Evolutionary conservation across 805 yeast species (phyloP), one percentile per base, ranked within the genome.

Genomic region (Cyberlindnera bimundalis): DNA sequence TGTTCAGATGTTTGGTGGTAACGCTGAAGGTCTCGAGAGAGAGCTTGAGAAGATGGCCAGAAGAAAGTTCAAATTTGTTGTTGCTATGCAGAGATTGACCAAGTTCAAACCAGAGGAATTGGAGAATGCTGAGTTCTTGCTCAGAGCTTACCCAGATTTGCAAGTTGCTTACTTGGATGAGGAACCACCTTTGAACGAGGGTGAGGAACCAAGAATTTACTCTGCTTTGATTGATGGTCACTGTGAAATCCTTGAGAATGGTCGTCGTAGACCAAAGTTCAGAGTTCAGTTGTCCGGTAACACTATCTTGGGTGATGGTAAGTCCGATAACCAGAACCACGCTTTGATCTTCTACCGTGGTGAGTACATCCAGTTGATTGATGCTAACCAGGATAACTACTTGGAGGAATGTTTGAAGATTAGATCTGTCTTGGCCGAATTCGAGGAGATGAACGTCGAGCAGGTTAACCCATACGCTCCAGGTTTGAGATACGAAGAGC

Each of bases 1-100:
- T 63, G 95, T 90, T 47, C 97, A 93, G 73, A 88, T 90, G 89
- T 91, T 90, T 62, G 98, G 97, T 55, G 98, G 98, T 56, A 95
- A 91, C 64, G 95, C 97, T 45, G 98, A 91, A 70, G 95, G 96
- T 56, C 76, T 79, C 42, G 98, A 93, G 72, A 79, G 89, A 67
- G 98, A 95, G 65, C 79, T 91, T 52, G 97, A 91, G 68, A 79
- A 78, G 56, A 81, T 86, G 85, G 89, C 95, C 12, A 73, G 82
- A 66, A 75, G 95, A 63, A 87, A 87, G 62, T 87, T 87, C 70
- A 78, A 79, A 57, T 76, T 85, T 51, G 71, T 86, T 51, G 89
- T 85, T 43, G 81, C 95, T 20, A 85, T 87, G 95, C 96, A 87
- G 71, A 75, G 90, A 67, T 76, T 82, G 59, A 73, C 82, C 35